Evolutionary conservation across 108 stramenopile genomes (phyloP).

Genomic region (Parietichytrium sp.): DNA sequence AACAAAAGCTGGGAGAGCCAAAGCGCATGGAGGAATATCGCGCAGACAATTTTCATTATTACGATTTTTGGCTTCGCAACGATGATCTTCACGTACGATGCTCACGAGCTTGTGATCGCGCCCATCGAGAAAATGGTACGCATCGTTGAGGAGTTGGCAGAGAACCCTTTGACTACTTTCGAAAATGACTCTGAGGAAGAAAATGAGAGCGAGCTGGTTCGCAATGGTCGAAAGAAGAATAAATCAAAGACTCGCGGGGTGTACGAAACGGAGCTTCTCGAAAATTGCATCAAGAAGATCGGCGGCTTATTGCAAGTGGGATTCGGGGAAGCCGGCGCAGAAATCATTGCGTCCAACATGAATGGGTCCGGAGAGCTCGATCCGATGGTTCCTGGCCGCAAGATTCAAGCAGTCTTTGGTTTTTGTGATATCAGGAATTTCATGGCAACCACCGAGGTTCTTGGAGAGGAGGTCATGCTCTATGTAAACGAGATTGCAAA

Average conservation of each 20-base stretch:
- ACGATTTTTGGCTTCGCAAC: slow-evolving; percentile 57
- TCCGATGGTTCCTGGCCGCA: slow-evolving; percentile 86
- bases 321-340: slow-evolving; percentile 78
- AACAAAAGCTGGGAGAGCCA: neutral
- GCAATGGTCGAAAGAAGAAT: neutral
- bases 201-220: neutral
- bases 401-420: slow-evolving; percentile 85
- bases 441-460: slow-evolving; percentile 64
- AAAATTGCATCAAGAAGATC: slow-evolving; percentile 68
- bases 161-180: slow-evolving; percentile 61
- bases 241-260: neutral
- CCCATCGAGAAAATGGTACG: slow-evolving; percentile 70
- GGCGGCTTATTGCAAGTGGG: slow-evolving; percentile 66
- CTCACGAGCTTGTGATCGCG: slow-evolving; percentile 63
- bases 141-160: slow-evolving; percentile 58
- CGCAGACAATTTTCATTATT: slow-evolving; percentile 53
- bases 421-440: slow-evolving; percentile 87
- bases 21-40: slow-evolving; percentile 21
- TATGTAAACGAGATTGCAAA: slow-evolving; percentile 86
- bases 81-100: slow-evolving; percentile 65
- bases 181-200: slow-evolving; percentile 43
- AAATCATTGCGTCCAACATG: slow-evolving; percentile 88
- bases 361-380: slow-evolving; percentile 59
- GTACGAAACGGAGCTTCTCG: slow-evolving; percentile 67
- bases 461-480: slow-evolving; percentile 87